A percentile compares a stretch with the other conserved stretches of the same genome.
These are phyloP conservation scores for Erodium trifolium DNA, from an alignment of 441 rosid genomes.

Conservation along the genomic window DNA sequence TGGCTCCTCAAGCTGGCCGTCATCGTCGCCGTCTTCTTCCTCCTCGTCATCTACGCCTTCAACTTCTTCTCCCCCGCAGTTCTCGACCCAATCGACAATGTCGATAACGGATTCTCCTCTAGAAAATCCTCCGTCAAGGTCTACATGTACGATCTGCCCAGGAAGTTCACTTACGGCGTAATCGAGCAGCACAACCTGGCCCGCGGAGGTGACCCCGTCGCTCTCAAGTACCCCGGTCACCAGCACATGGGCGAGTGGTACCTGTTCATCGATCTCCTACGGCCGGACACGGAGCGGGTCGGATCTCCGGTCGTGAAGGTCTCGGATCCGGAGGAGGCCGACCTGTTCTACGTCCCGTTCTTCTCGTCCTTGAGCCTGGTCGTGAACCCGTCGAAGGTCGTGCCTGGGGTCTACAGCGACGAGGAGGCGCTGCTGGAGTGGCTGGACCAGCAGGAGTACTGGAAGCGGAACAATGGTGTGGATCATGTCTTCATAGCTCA, in stretches of 20 bases:
- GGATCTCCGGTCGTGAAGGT: constrained; percentile 55
- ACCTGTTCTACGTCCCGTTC: constrained; percentile 74
- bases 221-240: constrained; percentile 76
- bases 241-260: constrained; percentile 97
- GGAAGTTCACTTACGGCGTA: constrained; percentile 59
- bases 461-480: constrained; percentile 64
- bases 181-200: constrained; percentile 65
- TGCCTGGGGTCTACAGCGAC: too few species aligned
- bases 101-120: constrained; percentile 11
- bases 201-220: constrained; percentile 42
- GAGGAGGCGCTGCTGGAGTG: constrained; percentile 26
- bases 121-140: constrained; percentile 30
- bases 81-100: constrained; percentile 21
- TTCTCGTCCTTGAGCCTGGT: constrained; percentile 76
- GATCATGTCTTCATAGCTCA: constrained; percentile 79
- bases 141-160: constrained; percentile 79
- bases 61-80: constrained; percentile 36
- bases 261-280: constrained; percentile 56
- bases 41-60: constrained; percentile 53
- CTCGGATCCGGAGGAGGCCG: constrained; percentile 69
- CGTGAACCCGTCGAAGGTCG: constrained; percentile 38
- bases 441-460: constrained; percentile 69
- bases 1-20: constrained; percentile 52
- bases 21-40: constrained; percentile 33
- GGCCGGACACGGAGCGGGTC: constrained; percentile 41